phyloP scores from a whole-genome alignment of 176 grass and related monocot genomes.

The Carex pumila region DNA sequence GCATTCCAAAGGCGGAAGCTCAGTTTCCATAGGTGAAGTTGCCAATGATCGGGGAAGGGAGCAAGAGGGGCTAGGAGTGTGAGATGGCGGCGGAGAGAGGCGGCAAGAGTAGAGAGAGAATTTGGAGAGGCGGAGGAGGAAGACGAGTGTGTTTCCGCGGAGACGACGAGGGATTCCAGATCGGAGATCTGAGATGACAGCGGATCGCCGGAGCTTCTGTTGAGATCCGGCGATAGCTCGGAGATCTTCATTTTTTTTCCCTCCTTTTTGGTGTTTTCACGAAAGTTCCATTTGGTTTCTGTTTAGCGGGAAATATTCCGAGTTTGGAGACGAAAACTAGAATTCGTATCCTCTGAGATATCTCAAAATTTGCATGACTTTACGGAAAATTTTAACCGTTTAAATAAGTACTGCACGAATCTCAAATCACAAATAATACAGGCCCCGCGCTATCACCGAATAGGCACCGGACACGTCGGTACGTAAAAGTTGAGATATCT shows the following conservation, averaged over 20 bases:
- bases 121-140: constrained; percentile 17
- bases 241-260: constrained; percentile 77
- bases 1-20: constrained; percentile 91
- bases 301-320: constrained; percentile 26
- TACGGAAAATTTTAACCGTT: too few species aligned
- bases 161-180: constrained; percentile 42
- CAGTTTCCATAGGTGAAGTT: constrained; percentile 70
- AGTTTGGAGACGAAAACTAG: background rate
- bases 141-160: constrained; percentile 39
- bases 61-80: constrained; percentile 33
- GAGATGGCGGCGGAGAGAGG: constrained; percentile 43
- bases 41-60: constrained; percentile 30
- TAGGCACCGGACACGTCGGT: too few species aligned
- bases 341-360: too few species aligned
- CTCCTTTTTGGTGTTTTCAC: constrained; percentile 10
- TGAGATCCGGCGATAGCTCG: constrained; percentile 86
- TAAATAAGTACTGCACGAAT: too few species aligned
- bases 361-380: too few species aligned
- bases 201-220: constrained; percentile 20
- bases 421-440: too few species aligned
- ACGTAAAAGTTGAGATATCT: too few species aligned
- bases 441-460: too few species aligned
- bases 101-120: constrained; percentile 35
- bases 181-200: constrained; percentile 29
- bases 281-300: background rate